Evolutionary conservation across 257 asterid genomes (phyloP), one percentile per base, ranked within the genome.

Genomic region (Ligustrum vulgare): DNA sequence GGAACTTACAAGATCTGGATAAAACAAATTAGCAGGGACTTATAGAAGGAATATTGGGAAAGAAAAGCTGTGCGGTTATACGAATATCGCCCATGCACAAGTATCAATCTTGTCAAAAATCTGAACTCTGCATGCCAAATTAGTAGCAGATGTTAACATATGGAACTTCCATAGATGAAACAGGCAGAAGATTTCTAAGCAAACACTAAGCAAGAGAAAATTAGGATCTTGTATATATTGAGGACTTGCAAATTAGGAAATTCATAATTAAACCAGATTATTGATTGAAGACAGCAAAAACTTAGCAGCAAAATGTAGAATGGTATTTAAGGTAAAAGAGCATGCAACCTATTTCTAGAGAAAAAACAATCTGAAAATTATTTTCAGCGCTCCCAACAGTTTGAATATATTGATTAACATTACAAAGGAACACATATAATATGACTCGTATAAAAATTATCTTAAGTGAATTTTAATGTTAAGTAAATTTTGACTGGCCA

Each of bases 71-170:
- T 95, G 73, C 99, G 94, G 79, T 95, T 95, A 81, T 95, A 95
- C 74, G 99, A 95, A 85, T 95, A 93, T 67, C 98, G 96, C 39
- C 99, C 99, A 33, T 95, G 99, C 72, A 95, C 98, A 83, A 95
- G 98, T 88, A 95, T 92, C 85, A 95, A 82, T 85, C 99, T 88
- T 83, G 86, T 92, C 90, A 94, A 82, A 82, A 92, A 95, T 86
- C 91, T 89, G 89, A 95, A 95, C 79, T 90, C 99, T 95, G 96
- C 93, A 88, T 67, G 77, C 54, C 56, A 83, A 81, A 79, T 81
- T 39, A 76, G 73, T 33, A 43, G 69, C 72, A 78, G 49, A 64
- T 49, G 41, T 70, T 63, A 67, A 20, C 45, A 63, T 49, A 68
- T 41, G 36, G 9, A 51, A 67, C 67, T n/a, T 58, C 65, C 31